These are phyloP conservation scores for Cichorium intybus DNA, from an alignment of 140 eudicot species.

Conservation along the genomic window DNA sequence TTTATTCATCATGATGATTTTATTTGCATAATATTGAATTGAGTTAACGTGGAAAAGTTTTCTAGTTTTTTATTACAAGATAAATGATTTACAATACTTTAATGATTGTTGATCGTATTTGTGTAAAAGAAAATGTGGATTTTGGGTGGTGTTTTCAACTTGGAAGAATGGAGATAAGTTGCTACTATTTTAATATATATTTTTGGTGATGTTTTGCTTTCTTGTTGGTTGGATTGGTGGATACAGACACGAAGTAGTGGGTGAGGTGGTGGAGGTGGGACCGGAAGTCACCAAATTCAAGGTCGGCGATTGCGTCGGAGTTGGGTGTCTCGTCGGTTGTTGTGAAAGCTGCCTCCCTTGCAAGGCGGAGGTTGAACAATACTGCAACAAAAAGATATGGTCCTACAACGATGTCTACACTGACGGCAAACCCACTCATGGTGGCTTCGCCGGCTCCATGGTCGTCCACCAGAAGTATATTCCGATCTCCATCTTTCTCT, in stretches of 20 bases:
- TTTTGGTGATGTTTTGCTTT: background rate
- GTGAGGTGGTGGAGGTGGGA: conserved; percentile 95
- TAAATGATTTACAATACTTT: background rate
- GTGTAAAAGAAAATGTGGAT: background rate
- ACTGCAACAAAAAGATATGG: conserved; percentile 94
- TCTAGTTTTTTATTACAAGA: background rate
- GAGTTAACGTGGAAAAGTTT: background rate
- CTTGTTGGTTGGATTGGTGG: conserved; percentile 14
- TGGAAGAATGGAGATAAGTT: background rate
- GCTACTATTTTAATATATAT: background rate
- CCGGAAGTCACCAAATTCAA: conserved; percentile 64
- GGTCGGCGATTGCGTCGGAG: conserved; percentile 79
- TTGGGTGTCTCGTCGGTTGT: conserved; percentile 76
- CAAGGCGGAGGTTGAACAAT: conserved; percentile 71
- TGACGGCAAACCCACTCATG: conserved; percentile 97
- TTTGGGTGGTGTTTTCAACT: background rate
- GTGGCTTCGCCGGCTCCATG: conserved; percentile 79
- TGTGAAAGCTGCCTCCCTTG: conserved; percentile 68
- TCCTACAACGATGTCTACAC: conserved; percentile 84
- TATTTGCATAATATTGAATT: no score
- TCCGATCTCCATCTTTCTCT: background rate
- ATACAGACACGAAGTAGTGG: conserved; percentile 90
- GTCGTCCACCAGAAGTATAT: conserved; percentile 83
- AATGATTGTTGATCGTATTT: background rate
- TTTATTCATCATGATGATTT: no score